Conservation (phyloP, 495 filamentous ascomycete species). For the Melanomma pulvis-pyrius region DNA sequence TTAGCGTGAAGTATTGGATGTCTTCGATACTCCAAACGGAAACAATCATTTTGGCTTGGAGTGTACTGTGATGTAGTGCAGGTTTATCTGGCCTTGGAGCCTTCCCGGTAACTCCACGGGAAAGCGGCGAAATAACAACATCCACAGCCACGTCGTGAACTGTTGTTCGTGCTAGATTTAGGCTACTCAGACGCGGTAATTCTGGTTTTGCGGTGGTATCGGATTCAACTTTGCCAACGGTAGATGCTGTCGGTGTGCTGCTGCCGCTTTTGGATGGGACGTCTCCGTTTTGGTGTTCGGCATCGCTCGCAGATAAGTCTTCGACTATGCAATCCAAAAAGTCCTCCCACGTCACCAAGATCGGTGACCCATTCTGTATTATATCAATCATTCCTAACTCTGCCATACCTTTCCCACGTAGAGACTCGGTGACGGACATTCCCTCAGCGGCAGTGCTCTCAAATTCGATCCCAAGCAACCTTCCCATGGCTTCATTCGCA, state of each 20-base stretch:
- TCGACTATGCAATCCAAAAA: conserved; percentile 42
- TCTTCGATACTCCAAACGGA: conserved; percentile 64
- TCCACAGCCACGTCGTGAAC: conserved; percentile 59
- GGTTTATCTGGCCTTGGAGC: conserved; percentile 32
- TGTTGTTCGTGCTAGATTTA: conserved; percentile 28
- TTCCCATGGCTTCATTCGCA: conserved; percentile 72
- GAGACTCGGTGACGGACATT: conserved; percentile 47
- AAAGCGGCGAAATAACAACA: conserved; percentile 54
- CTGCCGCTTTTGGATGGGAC: conserved; percentile 11
- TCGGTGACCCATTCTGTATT: conserved; percentile 55
- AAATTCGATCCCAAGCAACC: conserved; percentile 57
- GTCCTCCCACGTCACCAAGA: conserved; percentile 49
- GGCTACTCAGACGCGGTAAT: conserved; percentile 23
- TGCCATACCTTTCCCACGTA: conserved; percentile 60
- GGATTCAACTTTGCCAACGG: background rate
- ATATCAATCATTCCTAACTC: conserved; percentile 66
- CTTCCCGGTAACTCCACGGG: background rate
- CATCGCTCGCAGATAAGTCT: conserved; percentile 29
- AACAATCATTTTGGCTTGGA: conserved; percentile 67
- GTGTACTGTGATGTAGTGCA: conserved; percentile 42
- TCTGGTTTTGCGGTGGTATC: background rate
- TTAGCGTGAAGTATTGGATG: conserved; percentile 64
- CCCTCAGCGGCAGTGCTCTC: conserved; percentile 37
- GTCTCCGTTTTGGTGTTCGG: background rate
- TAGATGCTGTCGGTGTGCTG: conserved; percentile 26